Evolutionary conservation across 495 filamentous ascomycete genomes (phyloP), one percentile per base, ranked within the genome.

Genomic region (Aspergillus homomorphus): DNA sequence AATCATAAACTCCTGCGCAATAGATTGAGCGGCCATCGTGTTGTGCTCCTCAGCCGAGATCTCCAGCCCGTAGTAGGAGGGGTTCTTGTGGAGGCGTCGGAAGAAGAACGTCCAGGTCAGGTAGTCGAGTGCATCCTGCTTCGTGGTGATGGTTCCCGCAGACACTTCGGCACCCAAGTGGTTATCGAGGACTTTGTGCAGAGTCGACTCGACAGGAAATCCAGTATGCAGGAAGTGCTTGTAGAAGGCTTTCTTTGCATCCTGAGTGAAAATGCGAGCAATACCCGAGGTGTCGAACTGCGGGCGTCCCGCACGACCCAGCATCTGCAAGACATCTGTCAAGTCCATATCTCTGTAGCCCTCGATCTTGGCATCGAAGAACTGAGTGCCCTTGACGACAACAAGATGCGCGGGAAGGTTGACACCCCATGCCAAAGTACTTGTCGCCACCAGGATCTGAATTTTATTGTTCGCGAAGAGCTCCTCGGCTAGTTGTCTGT

Each of bases 41-140:
- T 92, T 96, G 69, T 98, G 92, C 59, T 98, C 93, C 62, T 97
- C 92, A 0, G 89, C 87, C 4, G 89, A 89, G 46, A 99, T 96
- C 62, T 98, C 89, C 3, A 99, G 85, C 0, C 95, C 94, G 63
- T 99, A 99, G 74, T 95, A 99, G 0, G 92, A 96, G 14, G 94
- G 94, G 62, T 99, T 99, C 77, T 99, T 99, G 77, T 98, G 94
- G 20, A 99, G 75, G 9, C 94, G 81, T 0, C 94, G 87, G 82
- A 97, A 99, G 80, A 99, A 97, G 79, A 99, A 99, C 19, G 94
- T 99, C 94, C 94, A 99, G 0, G 95, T 98, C 38, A 99, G 75
- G 67, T 99, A 99, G 69, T 99, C 95, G 7, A 99, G 81, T 3
- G 95, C 93, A 73, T 99, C 94, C 69, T 99, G 95, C 69, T 97